Base-by-base conservation (phyloP, 768 basidiomycete species). In the Kwoniella dejecticola region DNA sequence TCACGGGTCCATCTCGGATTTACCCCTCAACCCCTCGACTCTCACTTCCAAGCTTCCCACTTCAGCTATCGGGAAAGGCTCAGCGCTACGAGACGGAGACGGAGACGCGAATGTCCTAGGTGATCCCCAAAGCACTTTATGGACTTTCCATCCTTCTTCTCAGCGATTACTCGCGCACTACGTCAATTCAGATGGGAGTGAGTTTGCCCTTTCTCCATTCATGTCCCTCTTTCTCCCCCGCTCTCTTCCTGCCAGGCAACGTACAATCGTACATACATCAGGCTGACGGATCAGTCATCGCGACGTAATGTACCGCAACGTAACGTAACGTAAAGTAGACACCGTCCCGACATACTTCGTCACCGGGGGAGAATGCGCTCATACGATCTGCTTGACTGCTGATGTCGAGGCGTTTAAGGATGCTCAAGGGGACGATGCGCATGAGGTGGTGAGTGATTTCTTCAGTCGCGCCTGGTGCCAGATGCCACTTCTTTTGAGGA, bases 291-390 rank as follows among this genome's bases (percentile, higher is more conserved):
- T n/a, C n/a, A n/a, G n/a, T n/a, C n/a, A n/a, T n/a, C n/a, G n/a
- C n/a, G n/a, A n/a, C n/a, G n/a, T n/a, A n/a, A n/a, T n/a, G n/a
- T n/a, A n/a, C n/a, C n/a, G n/a, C n/a, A n/a, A n/a, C n/a, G n/a
- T n/a, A n/a, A n/a, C n/a, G n/a, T n/a, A n/a, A n/a, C n/a, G n/a
- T n/a, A n/a, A n/a, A n/a, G n/a, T 36, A 68, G 67, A 52, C 29
- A 52, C 45, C 24, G 47, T 70, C 42, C 71, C 71, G 0, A 66
- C 66, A 23, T 66, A 54, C 23, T 66, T 72, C 59, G 66, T 69
- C 27, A 72, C 68, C 13, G 71, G 71, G 23, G 71, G 68, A 23
- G 52, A 64, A 6, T 72, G 71, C 44, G 49, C 57, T 7, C 68
- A 72, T 44, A 61, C 60, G 2, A 57, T 72, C 44, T 72, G 71